Evolutionary conservation across 768 basidiomycete species (phyloP).

Genomic region (Leucocoprinus sp.): DNA sequence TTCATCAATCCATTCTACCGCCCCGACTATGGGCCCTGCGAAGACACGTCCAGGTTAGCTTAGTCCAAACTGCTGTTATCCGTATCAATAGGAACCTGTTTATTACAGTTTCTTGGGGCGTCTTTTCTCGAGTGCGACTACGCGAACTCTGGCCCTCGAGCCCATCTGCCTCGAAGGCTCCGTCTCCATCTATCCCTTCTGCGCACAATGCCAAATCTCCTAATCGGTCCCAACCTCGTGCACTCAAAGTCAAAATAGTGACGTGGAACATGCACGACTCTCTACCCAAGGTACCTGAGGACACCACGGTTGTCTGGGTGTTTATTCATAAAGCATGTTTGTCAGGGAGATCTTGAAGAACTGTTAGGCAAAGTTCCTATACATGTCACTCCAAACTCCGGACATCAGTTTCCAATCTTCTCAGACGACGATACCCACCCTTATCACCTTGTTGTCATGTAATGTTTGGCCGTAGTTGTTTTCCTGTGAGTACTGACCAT

Average conservation of each 20-base stretch:
- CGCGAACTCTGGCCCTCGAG: slow-evolving; percentile 3
- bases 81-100: slow-evolving; percentile 1
- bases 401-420: slow-evolving; percentile 36
- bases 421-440: slow-evolving; percentile 49
- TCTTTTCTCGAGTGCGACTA: slow-evolving; percentile 6
- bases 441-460: slow-evolving; percentile 77
- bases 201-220: background rate
- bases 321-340: background rate
- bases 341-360: slow-evolving; percentile 65
- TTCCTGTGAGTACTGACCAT: slow-evolving; percentile 11
- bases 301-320: background rate
- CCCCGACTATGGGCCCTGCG: background rate
- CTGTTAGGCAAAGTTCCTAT: slow-evolving; percentile 55
- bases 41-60: slow-evolving; percentile 4
- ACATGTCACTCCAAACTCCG: slow-evolving; percentile 22
- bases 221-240: background rate
- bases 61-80: background rate
- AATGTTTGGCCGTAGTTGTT: slow-evolving; percentile 19
- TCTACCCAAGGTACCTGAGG: slow-evolving; percentile 53
- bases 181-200: background rate
- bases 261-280: slow-evolving; percentile 89
- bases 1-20: no score
- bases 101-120: background rate
- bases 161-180: background rate
- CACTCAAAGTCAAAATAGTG: slow-evolving; percentile 57